phyloP scores from a whole-genome alignment of 2,329 filamentous ascomycete genomes.

The Aspergillus fijiensis region DNA sequence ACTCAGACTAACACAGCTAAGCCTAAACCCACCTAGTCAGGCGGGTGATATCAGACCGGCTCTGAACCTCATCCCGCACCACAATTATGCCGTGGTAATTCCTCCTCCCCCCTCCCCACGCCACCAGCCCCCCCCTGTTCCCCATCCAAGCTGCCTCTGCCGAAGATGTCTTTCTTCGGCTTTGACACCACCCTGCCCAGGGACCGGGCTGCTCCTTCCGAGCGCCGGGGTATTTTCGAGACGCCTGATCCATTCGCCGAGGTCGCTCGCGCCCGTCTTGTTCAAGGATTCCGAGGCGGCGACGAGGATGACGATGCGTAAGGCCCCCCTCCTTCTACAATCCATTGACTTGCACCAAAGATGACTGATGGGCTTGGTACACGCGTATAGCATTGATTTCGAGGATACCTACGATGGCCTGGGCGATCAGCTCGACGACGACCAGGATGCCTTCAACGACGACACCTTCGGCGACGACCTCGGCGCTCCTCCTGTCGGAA shows the following conservation, averaged over 20 bases:
- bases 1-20: constrained; percentile 15
- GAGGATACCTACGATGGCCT: constrained; percentile 97
- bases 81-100: constrained; percentile 25
- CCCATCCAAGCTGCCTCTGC: constrained; percentile 7
- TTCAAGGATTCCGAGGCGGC: constrained; percentile 49
- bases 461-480: constrained; percentile 76
- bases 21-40: constrained; percentile 12
- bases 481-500: constrained; percentile 62
- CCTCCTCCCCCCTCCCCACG: constrained; percentile 16
- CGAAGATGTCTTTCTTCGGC: constrained; percentile 84
- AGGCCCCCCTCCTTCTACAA: constrained; percentile 40
- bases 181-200: constrained; percentile 70
- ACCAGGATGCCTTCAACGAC: constrained; percentile 92
- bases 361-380: constrained; percentile 6
- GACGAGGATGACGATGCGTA: constrained; percentile 62
- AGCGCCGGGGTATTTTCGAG: constrained; percentile 72
- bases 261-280: constrained; percentile 59
- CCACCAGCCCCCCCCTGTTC: constrained; percentile 15
- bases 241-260: constrained; percentile 87
- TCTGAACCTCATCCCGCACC: constrained; percentile 27
- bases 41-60: constrained; percentile 25
- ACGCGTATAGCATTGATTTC: constrained; percentile 67
- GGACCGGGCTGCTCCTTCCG: constrained; percentile 66
- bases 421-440: constrained; percentile 85
- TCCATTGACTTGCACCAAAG: background rate